Evolutionary conservation across 306 rosid species (phyloP), one percentile per base, ranked within the genome.

Genomic region (Lotus japonicus): DNA sequence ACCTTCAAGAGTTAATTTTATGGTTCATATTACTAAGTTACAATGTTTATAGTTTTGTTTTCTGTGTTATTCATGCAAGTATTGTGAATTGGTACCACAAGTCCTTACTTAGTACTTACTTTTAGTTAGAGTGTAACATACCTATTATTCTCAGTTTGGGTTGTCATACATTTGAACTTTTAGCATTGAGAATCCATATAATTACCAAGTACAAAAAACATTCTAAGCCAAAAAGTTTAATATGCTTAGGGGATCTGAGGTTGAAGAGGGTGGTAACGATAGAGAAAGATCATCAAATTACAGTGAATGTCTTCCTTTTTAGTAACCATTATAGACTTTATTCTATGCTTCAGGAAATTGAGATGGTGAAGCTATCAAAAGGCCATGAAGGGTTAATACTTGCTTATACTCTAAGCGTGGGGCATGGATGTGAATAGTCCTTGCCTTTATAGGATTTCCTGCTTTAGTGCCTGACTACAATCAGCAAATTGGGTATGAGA

Each of bases 1-100:
- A 73, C 61, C 83, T 59, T 77, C 62, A 59, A 71, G 62, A 73
- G 82, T 81, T 79, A 63, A 70, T 78, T 83, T 82, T 54, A 64
- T 52, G 70, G 52, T 77, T 38, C 70, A 75, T 79, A 49, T 51
- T 71, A 23, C 66, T 31, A 53, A 55, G 11, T 33, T 55, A 69
- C 54, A 15, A 19, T 54, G 39, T 55, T 73, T 56, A 54, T 41
- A 42, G 55, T 55, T 55, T 55, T 54, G 21, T 14, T 77, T 49
- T 33, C 31, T 16, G 28, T 50, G 60, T 56, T 21, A 54, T 72
- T 60, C 44, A 4, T 23, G 64, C 19, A 9, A 36, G 64, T 35
- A 58, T 35, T 33, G 33, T 10, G 15, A 58, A 35, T 41, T 5
- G 19, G 14, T 60, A 60, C 36, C 12, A 18, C 36, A 19, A 41